These are phyloP conservation scores for Aspergillus sp. DNA, from an alignment of 2,329 filamentous ascomycete genomes.

Conservation along the genomic window DNA sequence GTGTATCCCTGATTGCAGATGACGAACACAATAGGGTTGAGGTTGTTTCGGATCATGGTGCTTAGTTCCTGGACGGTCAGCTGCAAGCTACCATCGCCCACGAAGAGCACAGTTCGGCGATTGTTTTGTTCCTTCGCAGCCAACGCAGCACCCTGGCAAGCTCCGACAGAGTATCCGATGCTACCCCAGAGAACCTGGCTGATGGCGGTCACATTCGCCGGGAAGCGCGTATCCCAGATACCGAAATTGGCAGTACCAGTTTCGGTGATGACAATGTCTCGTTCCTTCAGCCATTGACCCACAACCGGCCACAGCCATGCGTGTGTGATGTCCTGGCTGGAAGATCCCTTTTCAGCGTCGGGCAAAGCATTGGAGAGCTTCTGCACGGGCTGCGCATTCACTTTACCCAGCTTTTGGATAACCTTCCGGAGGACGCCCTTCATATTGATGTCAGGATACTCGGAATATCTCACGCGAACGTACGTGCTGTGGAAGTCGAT, in stretches of 20 bases:
- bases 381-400: conserved; percentile 56
- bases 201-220: conserved; percentile 71
- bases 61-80: conserved; percentile 80
- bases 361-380: conserved; percentile 55
- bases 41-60: conserved; percentile 73
- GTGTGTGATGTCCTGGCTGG: conserved; percentile 47
- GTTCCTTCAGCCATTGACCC: conserved; percentile 67
- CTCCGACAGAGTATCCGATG: conserved; percentile 65
- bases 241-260: conserved; percentile 88
- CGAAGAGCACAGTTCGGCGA: conserved; percentile 73
- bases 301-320: conserved; percentile 71
- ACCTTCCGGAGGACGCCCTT: conserved; percentile 75
- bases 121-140: conserved; percentile 65
- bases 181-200: conserved; percentile 74
- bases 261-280: conserved; percentile 80
- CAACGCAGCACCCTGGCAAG: conserved; percentile 68
- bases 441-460: conserved; percentile 78
- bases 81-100: conserved; percentile 86
- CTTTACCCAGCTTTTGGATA: conserved; percentile 55
- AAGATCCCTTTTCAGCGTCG: conserved; percentile 29
- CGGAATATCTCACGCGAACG: conserved; percentile 72
- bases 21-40: conserved; percentile 80
- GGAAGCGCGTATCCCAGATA: conserved; percentile 82
- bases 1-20: conserved; percentile 89
- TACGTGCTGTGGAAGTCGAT: conserved; percentile 81